Evolutionary conservation across 352 stramenopile genomes (phyloP), one percentile per base, ranked within the genome.

Genomic region (Phytopythium chamaehyphon): DNA sequence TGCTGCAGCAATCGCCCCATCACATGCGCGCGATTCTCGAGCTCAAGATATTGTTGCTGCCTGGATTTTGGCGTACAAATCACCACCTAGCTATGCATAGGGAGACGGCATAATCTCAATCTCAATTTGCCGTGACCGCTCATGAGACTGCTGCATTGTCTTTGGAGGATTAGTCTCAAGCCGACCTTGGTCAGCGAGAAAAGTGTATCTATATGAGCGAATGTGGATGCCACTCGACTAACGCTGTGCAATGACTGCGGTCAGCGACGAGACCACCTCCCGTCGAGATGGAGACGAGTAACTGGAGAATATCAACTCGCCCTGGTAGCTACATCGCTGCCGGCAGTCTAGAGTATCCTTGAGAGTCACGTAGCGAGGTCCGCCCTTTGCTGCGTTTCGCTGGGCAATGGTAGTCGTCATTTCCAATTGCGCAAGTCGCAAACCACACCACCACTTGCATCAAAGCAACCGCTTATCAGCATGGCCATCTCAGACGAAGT

Each of bases 401-500:
- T 43, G 38, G 28, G 28, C 28, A 9, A 33, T 33, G 28, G 5
- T 33, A 5, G 28, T 40, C 26, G 26, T 36, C 10, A 38, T 26
- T 51, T 40, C 44, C 44, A n/a, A 21, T 36, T 23, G 43, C 36
- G 44, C 23, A 40, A 3, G 26, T 40, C 28, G 38, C 40, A 9
- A 46, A n/a, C 22, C 23, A 33, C 44, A 11, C 9, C 44, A 38
- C 9, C 26, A 47, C 22, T 21, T 11, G 19, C 12, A 11, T 19
- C 2, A 46, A 14, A 24, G 21, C 21, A n/a, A 7, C n/a, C n/a
- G 6, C 26, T 12, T 26, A 16, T 14, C 26, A 35, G 22, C 37
- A 71, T 71, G 62, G 57, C 62, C 21, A 68, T 71, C 24, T 64
- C 59, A 22, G 54, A 71, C 35, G 59, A 67, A 47, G 62, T 71